phyloP scores from a whole-genome alignment of 106 monocot genomes.

The Posidonia australis region DNA sequence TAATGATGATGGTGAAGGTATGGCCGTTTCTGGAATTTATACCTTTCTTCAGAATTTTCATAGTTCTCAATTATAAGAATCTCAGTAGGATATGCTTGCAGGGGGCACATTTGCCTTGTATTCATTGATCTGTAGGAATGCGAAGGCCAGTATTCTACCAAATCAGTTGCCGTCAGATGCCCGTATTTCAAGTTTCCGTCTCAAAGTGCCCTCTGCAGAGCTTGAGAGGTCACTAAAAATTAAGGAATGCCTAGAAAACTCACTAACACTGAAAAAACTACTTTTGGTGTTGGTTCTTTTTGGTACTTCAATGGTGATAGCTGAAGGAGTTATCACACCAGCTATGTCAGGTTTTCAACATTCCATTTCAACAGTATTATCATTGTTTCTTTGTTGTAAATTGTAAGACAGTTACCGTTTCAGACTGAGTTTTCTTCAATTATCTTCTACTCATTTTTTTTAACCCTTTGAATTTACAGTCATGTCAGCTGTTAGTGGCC shows the following conservation, averaged over 20 bases:
- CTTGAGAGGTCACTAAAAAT: conserved; percentile 71
- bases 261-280: conserved; percentile 46
- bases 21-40: neutral
- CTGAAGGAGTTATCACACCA: conserved; percentile 86
- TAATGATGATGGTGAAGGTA: conserved; percentile 93
- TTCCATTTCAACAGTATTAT: neutral
- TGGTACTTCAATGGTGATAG: conserved; percentile 88
- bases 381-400: too few relatives aligned
- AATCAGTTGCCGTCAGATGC: conserved; percentile 71
- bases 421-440: too few relatives aligned
- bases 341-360: conserved; percentile 77
- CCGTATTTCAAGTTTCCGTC: conserved; percentile 61
- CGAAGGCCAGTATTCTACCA: conserved; percentile 79
- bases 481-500: neutral
- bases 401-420: too few relatives aligned
- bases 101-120: conserved; percentile 91
- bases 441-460: conserved; percentile 6
- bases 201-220: conserved; percentile 68
- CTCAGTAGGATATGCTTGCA: conserved; percentile 23
- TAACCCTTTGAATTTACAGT: neutral
- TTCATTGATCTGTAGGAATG: conserved; percentile 89
- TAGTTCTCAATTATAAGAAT: neutral
- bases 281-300: conserved; percentile 69
- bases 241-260: conserved; percentile 57
- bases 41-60: neutral